phyloP scores from a whole-genome alignment of 1,139 yeast species.

The Arxiozyma telluris region DNA sequence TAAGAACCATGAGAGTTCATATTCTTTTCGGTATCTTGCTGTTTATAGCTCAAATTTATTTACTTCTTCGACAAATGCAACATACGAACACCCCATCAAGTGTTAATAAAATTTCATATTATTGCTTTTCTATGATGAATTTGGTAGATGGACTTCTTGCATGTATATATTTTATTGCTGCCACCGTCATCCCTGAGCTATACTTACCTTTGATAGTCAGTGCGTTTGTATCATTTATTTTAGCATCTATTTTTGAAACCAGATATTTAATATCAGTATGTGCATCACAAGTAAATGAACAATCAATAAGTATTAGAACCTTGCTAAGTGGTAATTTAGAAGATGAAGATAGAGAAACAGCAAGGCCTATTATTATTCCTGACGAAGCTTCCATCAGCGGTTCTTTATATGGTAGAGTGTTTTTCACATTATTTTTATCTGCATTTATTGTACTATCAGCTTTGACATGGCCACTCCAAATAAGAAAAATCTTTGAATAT shows the following conservation, averaged over 20 bases:
- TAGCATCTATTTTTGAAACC: constrained; percentile 70
- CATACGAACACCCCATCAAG: constrained; percentile 72
- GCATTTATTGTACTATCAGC: constrained; percentile 53
- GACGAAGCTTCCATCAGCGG: constrained; percentile 55
- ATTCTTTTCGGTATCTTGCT: constrained; percentile 43
- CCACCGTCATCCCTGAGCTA: constrained; percentile 46
- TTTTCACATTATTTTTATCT: constrained; percentile 49
- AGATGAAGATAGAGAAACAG: constrained; percentile 14
- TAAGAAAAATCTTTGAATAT: constrained; percentile 53
- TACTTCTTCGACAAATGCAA: constrained; percentile 58
- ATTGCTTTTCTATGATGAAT: constrained; percentile 47
- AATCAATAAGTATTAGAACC: constrained; percentile 21
- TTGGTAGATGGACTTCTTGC: constrained; percentile 62
- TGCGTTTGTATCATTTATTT: constrained; percentile 58
- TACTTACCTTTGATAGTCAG: constrained; percentile 62
- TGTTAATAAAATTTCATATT: constrained; percentile 58
- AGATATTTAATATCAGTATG: constrained; percentile 63
- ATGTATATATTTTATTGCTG: constrained; percentile 50
- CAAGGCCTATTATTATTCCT: constrained; percentile 24
- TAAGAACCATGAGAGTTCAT: constrained; percentile 37
- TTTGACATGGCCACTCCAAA: constrained; percentile 51
- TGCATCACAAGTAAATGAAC: constrained; percentile 66
- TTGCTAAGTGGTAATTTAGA: constrained; percentile 17
- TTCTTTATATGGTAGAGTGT: constrained; percentile 52
- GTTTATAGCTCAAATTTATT: constrained; percentile 39